Evolutionary conservation across 208 protist species (phyloP), one percentile per base, ranked within the genome.

Genomic region (Phytomonas sp.): DNA sequence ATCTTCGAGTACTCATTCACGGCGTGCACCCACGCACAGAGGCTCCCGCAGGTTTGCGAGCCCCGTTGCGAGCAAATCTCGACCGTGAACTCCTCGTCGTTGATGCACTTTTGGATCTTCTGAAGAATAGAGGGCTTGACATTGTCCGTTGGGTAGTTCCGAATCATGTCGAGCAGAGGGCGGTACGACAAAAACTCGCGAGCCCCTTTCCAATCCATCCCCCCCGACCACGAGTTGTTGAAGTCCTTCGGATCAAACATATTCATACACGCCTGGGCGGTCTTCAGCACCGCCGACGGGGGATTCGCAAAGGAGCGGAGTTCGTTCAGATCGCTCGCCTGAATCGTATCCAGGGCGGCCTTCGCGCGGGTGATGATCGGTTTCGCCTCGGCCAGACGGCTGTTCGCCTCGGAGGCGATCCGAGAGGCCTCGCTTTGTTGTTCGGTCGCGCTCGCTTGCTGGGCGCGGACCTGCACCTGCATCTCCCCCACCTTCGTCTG

Each of bases 21-120:
- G n/a, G 97, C 97, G 68, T 91, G 83, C 74, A 97, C 89, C 98
- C 98, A 99, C 67, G 89, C 86, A 68, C 97, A 99, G 17, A 99
- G 86, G 60, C 89, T 96, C n/a, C 86, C 93, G 62, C 96, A 98
- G 32, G 98, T 98, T 75, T 93, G 81, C 32, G 95, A 98, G 26
- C 96, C 94, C 72, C 96, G 93, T 37, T 76, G 73, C 29, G 97
- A 97, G 64, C 89, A 91, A 33, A 89, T 89, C 72, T 98, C 94
- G 13, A 96, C 88, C 9, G 83, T 93, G 81, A 99, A 99, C 66
- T 99, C 96, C 43, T 98, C 86, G 62, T 97, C 85, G 68, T 81
- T 88, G 70, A 98, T 93, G 83, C 97, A 98, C 62, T 97, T 97
- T 60, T 96, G 78, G 23, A 99, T 80, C 75, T 87, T 95, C 72